phyloP scores from a whole-genome alignment of 768 basidiomycete species.

The Porphyrellus cyaneotinctus region DNA sequence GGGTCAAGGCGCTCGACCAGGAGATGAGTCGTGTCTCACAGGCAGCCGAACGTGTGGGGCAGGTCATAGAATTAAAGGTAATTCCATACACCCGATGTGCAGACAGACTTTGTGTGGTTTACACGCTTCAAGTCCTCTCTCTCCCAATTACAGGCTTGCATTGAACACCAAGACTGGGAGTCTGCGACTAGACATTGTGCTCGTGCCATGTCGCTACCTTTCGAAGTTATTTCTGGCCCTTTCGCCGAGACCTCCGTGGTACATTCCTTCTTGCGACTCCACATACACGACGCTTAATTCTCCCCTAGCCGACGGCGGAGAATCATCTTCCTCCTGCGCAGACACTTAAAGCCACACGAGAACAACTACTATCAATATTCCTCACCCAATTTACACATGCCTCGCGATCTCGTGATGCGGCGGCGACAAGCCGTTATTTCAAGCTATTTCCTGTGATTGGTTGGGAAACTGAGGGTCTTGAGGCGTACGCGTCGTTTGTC shows the following conservation, averaged over 20 bases:
- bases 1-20: constrained; percentile 83
- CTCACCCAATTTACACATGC: constrained; percentile 77
- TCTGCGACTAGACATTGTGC: constrained; percentile 88
- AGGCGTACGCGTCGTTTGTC: constrained; percentile 91
- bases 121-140: constrained; percentile 56
- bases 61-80: constrained; percentile 95
- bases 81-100: constrained; percentile 6
- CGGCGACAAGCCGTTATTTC: constrained; percentile 89
- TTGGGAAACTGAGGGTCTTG: constrained; percentile 87
- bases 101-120: constrained; percentile 22
- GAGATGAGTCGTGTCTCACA: constrained; percentile 89
- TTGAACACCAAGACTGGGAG: constrained; percentile 91
- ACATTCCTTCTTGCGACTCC: constrained; percentile 25
- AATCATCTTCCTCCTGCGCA: constrained; percentile 83
- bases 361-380: constrained; percentile 74
- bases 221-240: constrained; percentile 70
- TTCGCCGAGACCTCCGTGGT: constrained; percentile 91
- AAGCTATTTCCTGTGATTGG: constrained; percentile 95
- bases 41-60: constrained; percentile 86
- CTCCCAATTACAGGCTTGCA: constrained; percentile 50
- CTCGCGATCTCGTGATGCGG: constrained; percentile 75
- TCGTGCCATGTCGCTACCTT: constrained; percentile 81
- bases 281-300: not conserved
- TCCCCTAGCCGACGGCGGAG: constrained; percentile 78
- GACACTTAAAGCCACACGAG: constrained; percentile 71